These are phyloP conservation scores for Acanthamoeba triangularis DNA, from an alignment of 208 protist genomes.

Conservation along the genomic window DNA sequence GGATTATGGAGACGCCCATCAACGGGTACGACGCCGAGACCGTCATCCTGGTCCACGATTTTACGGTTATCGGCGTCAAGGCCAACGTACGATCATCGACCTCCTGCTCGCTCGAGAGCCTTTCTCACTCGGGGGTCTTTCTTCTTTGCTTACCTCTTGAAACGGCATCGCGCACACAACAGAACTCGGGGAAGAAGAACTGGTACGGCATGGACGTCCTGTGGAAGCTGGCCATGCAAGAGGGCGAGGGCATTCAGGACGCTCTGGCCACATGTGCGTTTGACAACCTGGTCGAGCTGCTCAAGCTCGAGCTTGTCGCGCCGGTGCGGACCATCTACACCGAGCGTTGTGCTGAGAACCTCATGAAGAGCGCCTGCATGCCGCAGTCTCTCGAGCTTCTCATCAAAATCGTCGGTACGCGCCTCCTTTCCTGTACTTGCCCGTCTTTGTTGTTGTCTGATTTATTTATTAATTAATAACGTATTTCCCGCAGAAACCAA, in stretches of 20 bases:
- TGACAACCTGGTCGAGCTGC: constrained; percentile 70
- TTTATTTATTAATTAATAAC: not conserved
- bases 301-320: constrained; percentile 73
- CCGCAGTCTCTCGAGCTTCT: constrained; percentile 81
- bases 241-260: not conserved
- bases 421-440: no score
- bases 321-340: constrained; percentile 69
- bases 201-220: constrained; percentile 83
- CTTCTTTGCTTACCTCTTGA: not conserved
- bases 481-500: constrained; percentile 39
- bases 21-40: constrained; percentile 68
- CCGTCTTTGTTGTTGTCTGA: not conserved
- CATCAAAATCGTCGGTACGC: constrained; percentile 79
- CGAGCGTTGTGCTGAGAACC: constrained; percentile 80
- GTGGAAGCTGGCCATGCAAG: constrained; percentile 77
- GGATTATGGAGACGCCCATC: constrained; percentile 60
- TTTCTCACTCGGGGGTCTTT: not conserved
- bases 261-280: constrained; percentile 63
- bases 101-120: not conserved
- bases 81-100: constrained; percentile 52
- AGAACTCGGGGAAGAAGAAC: constrained; percentile 77
- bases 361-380: constrained; percentile 75
- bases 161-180: not conserved
- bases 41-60: constrained; percentile 74
- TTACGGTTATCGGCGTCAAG: constrained; percentile 74